Base-by-base conservation (phyloP, 2,329 filamentous ascomycete species). In the Aspergillus bombycis region DNA sequence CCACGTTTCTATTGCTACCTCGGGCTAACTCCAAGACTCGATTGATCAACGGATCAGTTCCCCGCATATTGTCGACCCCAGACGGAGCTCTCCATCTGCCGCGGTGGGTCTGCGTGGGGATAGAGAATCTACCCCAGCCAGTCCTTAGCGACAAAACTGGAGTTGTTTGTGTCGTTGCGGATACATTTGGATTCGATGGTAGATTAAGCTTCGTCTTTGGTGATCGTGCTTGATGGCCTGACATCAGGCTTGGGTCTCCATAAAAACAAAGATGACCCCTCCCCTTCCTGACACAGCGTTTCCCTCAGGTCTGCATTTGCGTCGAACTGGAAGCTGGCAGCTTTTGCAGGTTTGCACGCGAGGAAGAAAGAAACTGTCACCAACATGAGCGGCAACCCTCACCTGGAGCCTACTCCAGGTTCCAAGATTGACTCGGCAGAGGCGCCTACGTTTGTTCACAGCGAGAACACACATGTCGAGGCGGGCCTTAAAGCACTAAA, bases 401-500 rank as follows among this genome's bases (percentile, higher is more conserved):
- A 45, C n/a, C 32, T 58, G 30, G 63, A 61, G 48, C 60, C 64
- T 55, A 16, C 46, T 4, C 14, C 46, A n/a, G 67, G 58, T 64
- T 66, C 68, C 11, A 73, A 74, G 62, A 60, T 65, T 16, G 68
- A 71, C 19, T 54, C 70, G 8, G 62, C 57, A 12, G 67, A 74
- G 30, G 66, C 67, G 11, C 70, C 74, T 7, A 70, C 72, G 2
- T 61, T 72, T 9, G 61, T 61, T 3, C 75, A 79, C 36, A 63
- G 69, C 1, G 77, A 78, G 60, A 71, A 65, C n/a, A 65, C 48
- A n/a, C 57, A 69, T 48, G 56, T 61, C 14, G 61, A 64, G 9
- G 62, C 65, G n/a, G 71, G 69, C 67, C 77, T 71, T 70, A 74
- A 74, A 30, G 62, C 70, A 8, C 67, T 69, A 32, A 72, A 74